These are phyloP conservation scores for Hordeum vulgare DNA, from an alignment of 176 grass and related monocot species.

Conservation along the genomic window MorexV3_pseudomolecules_assembly NC_058518.1:507892613-507893112, in stretches of 20 bases:
- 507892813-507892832: conserved; percentile 40
- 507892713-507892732: conserved; percentile 13
- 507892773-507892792: neutral
- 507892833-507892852: conserved; percentile 63
- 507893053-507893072: conserved; percentile 49
- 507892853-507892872: conserved; percentile 41
- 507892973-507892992: conserved; percentile 67
- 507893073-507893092: conserved; percentile 49
- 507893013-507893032: conserved; percentile 45
- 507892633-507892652: conserved; percentile 37
- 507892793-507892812: conserved; percentile 15
- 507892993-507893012: conserved; percentile 49
- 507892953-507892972: conserved; percentile 67
- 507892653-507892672: conserved; percentile 30
- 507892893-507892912: conserved; percentile 52
- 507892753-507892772: neutral
- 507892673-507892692: neutral
- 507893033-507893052: conserved; percentile 27
- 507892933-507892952: conserved; percentile 42
- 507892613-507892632: conserved; percentile 39
- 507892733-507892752: conserved; percentile 37
- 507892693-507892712: neutral
- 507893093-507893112: conserved; percentile 53
- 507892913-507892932: conserved; percentile 35
- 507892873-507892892: conserved; percentile 43